Base-by-base conservation (phyloP, 805 yeast genomes). In the Candida verbasci region DNA sequence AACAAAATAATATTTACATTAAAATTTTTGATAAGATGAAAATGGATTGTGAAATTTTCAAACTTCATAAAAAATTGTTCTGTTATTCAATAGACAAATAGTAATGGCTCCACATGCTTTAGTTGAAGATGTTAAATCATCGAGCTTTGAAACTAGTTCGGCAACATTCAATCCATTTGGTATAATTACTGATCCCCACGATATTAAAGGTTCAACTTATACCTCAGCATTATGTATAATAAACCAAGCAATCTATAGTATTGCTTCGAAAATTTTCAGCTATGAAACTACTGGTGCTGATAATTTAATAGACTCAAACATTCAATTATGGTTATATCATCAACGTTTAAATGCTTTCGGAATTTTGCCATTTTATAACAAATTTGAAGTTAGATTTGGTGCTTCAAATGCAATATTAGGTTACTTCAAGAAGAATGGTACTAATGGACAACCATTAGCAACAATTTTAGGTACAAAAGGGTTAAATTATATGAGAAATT, bases 361-460 rank as follows among this genome's bases (percentile, higher is more conserved):
- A 17, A 60, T 56, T n/a, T 76, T 80, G 37, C 93, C 94, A 18
- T 67, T 68, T 37, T 59, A 82, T 47, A 68, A 77, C 52, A 64
- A 73, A 44, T 58, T 82, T 39, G 87, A 88, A 52, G 75, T 86
- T 39, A 78, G 95, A 56, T 67, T 82, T 2, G 97, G 96, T 49
- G 93, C 96, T 22, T 86, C 91, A 31, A 72, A 78, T 43, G 75
- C 85, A 18, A 72, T 91, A 31, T 65, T 85, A 34, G 97, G 96
- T 25, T 89, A 80, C 61, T 58, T 76, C 37, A 44, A 53, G 29
- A 52, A 50, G 32, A 47, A 50, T 37, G 62, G 61, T 7, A 54
- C 63, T 33, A 52, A 51, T 31, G 58, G 59, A 25, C 65, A 67
- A 25, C 72, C 58, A 17, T 49, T 56, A 43, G 72, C 51, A 68